Evolutionary conservation across 371 early-diverging fungal species (phyloP).

Genomic region (Choanephora cucurbitarum): DNA sequence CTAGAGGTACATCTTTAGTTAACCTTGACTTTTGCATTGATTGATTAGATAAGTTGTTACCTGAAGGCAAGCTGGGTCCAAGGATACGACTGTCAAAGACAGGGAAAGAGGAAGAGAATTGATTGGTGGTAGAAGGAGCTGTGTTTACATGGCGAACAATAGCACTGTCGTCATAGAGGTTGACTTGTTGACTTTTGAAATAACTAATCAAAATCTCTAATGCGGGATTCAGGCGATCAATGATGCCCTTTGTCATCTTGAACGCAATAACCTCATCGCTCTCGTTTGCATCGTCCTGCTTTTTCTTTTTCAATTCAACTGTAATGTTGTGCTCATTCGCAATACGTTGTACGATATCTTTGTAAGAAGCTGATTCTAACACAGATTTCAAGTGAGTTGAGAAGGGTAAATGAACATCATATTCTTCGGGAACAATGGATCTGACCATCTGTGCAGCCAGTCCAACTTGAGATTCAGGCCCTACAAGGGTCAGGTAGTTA

Average conservation of each 20-base stretch:
- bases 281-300: background rate
- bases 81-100: slow-evolving; percentile 14
- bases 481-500: slow-evolving; percentile 37
- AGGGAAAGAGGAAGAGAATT: slow-evolving; percentile 6
- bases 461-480: slow-evolving; percentile 45
- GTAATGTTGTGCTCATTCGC: slow-evolving; percentile 5
- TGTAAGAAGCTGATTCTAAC: background rate
- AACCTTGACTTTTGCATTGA: too few species aligned
- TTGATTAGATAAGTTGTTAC: too few species aligned
- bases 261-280: too few species aligned
- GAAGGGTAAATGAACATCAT: slow-evolving; percentile 32
- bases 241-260: too few species aligned
- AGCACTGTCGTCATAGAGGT: slow-evolving; percentile 22
- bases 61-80: slow-evolving; percentile 3
- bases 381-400: slow-evolving; percentile 22
- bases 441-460: slow-evolving; percentile 38
- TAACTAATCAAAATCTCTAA: slow-evolving; percentile 21
- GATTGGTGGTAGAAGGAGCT: background rate
- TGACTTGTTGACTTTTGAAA: slow-evolving; percentile 24
- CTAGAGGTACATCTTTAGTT: background rate
- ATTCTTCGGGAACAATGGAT: slow-evolving; percentile 42
- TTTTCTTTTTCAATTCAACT: slow-evolving; percentile 1
- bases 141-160: slow-evolving; percentile 10
- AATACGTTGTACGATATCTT: slow-evolving; percentile 1
- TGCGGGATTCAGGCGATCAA: slow-evolving; percentile 9